Evolutionary conservation across 148 eudicot genomes (phyloP).

Genomic region (Rhododendron henanense): DNA sequence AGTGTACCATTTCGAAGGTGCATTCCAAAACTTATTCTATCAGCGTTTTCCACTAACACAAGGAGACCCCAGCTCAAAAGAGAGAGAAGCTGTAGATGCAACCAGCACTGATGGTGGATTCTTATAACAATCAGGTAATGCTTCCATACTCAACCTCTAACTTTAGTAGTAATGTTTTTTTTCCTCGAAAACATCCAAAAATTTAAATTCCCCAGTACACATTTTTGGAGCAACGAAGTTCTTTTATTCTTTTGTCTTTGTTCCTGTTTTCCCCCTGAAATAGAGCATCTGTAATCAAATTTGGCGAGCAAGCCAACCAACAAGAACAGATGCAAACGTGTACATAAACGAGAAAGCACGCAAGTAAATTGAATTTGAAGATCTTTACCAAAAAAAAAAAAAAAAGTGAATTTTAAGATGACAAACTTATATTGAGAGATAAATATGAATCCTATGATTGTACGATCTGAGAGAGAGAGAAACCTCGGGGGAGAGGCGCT

Average conservation of each 20-base stretch:
- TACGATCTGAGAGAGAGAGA: conserved; percentile 15
- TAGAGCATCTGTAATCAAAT: background rate
- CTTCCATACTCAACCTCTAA: background rate
- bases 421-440: background rate
- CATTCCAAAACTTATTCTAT: background rate
- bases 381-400: background rate
- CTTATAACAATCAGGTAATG: background rate
- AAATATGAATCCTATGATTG: background rate
- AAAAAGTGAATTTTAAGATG: background rate
- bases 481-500: conserved; percentile 84
- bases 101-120: background rate
- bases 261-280: background rate
- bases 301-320: background rate
- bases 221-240: background rate
- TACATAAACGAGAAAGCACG: background rate
- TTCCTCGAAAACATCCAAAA: background rate
- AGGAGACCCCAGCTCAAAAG: background rate
- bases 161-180: background rate
- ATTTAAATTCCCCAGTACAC: background rate
- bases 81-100: background rate
- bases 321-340: background rate
- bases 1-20: background rate
- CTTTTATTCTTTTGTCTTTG: background rate
- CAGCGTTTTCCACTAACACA: background rate
- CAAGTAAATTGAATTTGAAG: background rate